Base-by-base conservation (phyloP, 1,284 basidiomycete species). In the Marasmius fiardii region DNA sequence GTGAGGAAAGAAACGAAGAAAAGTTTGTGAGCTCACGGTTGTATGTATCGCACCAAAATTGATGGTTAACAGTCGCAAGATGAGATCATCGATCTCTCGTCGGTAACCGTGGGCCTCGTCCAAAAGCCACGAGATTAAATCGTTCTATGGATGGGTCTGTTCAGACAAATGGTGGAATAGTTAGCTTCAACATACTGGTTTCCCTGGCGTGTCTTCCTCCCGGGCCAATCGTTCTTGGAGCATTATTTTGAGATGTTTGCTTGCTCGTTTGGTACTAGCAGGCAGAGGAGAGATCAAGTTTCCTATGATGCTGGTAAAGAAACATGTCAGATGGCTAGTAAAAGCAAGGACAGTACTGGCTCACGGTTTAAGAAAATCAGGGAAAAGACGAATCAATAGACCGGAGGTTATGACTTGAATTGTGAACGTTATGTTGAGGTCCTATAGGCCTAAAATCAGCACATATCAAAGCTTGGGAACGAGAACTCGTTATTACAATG, bases 161-260 rank as follows among this genome's bases (percentile, higher is more conserved):
- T n/a, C 7, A 18, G 2, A 18, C n/a, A 31, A 16, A 37, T 26
- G 37, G 50, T 2, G 10, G 50, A 33, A 4, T 35, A 18, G 16
- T 21, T 5, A 34, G 58, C n/a, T 31, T 4, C 10, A 31, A 24
- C 61, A 18, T 51, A 70, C 70, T 23, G 70, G 69, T 60, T 65
- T 68, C 7, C 63, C 72, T 3, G 64, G 55, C 58, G 64, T 68
- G 23, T 72, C 60, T 21, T 70, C 64, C 50, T 74, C 67, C 48
- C 71, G 69, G 14, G 60, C 60, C 24, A 73, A 64, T 8, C 78
- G 70, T 52, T 79, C 74, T 44, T 74, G 65, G 21, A 82, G 69
- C 43, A 76, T 64, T 1, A 77, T 73, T 16, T 62, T 64, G 0
- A 80, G 58, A 61, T 71, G 67, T 14, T 61, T 62, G 23, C 69